These are phyloP conservation scores for Annulohypoxylon bovei DNA, from an alignment of 495 filamentous ascomycete species.

Conservation along the genomic window DNA sequence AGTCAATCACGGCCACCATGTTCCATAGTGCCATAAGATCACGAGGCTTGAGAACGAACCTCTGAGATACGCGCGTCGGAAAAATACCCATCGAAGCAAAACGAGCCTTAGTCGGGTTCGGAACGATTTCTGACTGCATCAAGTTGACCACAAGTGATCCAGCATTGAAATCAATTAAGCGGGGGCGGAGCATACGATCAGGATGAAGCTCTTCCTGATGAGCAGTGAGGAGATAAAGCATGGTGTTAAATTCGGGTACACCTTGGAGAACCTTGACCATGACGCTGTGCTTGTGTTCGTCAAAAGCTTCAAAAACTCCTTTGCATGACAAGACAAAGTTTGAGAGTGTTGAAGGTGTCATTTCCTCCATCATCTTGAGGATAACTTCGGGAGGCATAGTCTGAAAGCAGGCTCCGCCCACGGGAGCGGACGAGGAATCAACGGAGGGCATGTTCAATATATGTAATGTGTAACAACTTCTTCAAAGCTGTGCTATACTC, in stretches of 20 bases:
- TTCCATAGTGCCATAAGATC: slow-evolving; percentile 32
- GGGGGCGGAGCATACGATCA: slow-evolving; percentile 26
- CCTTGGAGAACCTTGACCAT: slow-evolving; percentile 40
- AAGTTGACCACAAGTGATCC: slow-evolving; percentile 5
- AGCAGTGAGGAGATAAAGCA: slow-evolving; percentile 30
- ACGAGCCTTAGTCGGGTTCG: not conserved
- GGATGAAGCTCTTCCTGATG: slow-evolving; percentile 6
- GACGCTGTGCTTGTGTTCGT: slow-evolving; percentile 35
- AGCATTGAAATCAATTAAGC: slow-evolving; percentile 17
- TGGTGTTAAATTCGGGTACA: slow-evolving; percentile 31
- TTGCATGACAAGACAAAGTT: slow-evolving; percentile 39
- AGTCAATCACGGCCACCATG: slow-evolving; percentile 43
- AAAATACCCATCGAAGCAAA: too few relatives aligned
- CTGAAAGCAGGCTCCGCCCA: not conserved
- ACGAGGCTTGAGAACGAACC: slow-evolving; percentile 8
- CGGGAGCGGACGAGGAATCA: not conserved
- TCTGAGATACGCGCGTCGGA: not conserved
- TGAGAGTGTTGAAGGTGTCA: slow-evolving; percentile 42
- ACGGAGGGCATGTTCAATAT: slow-evolving; percentile 1
- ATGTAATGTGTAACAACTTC: not conserved
- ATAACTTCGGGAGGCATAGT: slow-evolving; percentile 46
- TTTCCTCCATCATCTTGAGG: slow-evolving; percentile 46
- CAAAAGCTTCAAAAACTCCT: slow-evolving; percentile 35
- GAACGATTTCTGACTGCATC: slow-evolving; percentile 5
- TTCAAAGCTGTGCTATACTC: not conserved